Percentiles rank a stretch among this genome's conserved stretches.
Evolutionary conservation across 805 yeast species (phyloP).

Genomic region (Myxozyma udenii): DNA sequence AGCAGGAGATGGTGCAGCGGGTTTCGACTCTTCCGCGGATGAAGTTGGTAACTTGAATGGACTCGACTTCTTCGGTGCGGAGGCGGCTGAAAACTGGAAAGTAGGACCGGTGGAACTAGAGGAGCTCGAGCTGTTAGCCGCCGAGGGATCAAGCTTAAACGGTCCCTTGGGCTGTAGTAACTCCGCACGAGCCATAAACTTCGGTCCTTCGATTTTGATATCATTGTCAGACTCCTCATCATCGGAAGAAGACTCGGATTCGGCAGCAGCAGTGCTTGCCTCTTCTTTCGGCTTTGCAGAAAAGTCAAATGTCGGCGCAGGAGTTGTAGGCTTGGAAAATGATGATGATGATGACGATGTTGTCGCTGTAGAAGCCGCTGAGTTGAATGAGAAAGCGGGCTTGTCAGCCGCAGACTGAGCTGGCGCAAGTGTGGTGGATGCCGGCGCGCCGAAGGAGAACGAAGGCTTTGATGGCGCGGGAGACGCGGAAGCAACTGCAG

Average conservation of each 20-base stretch:
- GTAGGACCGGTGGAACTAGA: slow-evolving; percentile 15
- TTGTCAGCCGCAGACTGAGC: not conserved
- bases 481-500: not conserved
- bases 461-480: slow-evolving; percentile 1
- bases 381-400: not conserved
- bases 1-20: not conserved
- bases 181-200: not conserved
- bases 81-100: slow-evolving; percentile 1
- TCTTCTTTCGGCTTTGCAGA: not conserved
- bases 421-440: not conserved
- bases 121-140: not conserved
- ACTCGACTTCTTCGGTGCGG: not conserved
- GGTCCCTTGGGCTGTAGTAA: not conserved
- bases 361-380: not conserved
- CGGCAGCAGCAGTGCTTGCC: slow-evolving; percentile 4
- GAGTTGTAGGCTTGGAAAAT: too few relatives aligned
- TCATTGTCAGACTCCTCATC: not conserved
- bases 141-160: slow-evolving; percentile 1
- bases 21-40: not conserved
- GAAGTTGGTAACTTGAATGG: slow-evolving; percentile 11
- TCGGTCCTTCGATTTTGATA: slow-evolving; percentile 14
- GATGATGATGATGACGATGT: too few relatives aligned
- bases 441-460: not conserved
- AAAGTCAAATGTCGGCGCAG: too few relatives aligned
- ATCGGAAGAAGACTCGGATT: slow-evolving; percentile 6